Evolutionary conservation across 768 basidiomycete species (phyloP), one percentile per base, ranked within the genome.

Genomic region (Lyophyllum atratum): DNA sequence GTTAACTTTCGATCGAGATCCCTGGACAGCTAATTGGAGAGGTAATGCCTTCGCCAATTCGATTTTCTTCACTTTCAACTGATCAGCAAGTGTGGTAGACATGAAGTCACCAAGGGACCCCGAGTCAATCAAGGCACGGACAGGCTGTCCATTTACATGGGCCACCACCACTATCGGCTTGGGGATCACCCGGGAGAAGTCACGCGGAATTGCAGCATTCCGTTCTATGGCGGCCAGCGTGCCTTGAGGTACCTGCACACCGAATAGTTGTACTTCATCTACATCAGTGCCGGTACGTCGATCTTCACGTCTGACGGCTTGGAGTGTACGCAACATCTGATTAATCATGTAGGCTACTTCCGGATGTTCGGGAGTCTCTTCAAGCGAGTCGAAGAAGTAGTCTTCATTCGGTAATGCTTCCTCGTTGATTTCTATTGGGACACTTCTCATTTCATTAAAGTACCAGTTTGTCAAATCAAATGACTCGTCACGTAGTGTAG

Each of bases 11-110:
- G 75, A 67, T 0, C 70, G 49, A 0, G 77, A 80, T 0, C 77
- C 80, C 34, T 75, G 70, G 0, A 76, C 72, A 0, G 77, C 79
- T 0, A 82, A 60, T 14, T 77, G 72, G 0, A 80, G 44, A 0
- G 66, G 50, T 3, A 80, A n/a, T 1, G 72, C 76, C 33, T 68
- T 66, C 0, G 49, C 66, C 1, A 79, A 59, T 9, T 59, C 53
- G 1, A 62, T 52, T 0, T 52, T 46, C 34, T 61, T 49, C 0
- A 74, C 43, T 2, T 66, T 64, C 2, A 79, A 53, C 57, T 80
- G 78, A 51, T 77, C 70, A 0, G 70, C 73, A 0, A 78, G 22
- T 1, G 60, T 69, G 0, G 70, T 58, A 0, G 75, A 74, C 31
- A 80, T 70, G 53, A 80, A 78, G n/a, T n/a, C n/a, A n/a, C n/a